Evolutionary conservation across 257 asterid genomes (phyloP).

Genomic region (Ligustrum vulgare): DNA sequence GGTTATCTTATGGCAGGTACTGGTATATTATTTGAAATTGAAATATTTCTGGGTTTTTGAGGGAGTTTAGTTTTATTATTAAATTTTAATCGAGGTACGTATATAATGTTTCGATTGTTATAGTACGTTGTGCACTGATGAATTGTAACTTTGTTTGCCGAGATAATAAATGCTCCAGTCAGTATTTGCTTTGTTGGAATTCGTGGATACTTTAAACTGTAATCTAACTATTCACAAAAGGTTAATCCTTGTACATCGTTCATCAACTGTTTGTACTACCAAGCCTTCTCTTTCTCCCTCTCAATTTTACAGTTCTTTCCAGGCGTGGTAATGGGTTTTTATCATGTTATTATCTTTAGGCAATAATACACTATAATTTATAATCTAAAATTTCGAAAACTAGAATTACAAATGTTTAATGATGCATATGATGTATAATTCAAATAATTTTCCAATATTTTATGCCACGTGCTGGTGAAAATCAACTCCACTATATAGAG

Average conservation of each 20-base stretch:
- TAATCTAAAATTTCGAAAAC: not conserved
- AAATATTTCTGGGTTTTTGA: not conserved
- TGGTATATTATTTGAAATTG: not conserved
- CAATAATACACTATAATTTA: not conserved
- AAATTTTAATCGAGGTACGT: not conserved
- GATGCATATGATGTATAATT: not conserved
- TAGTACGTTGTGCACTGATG: slow-evolving; percentile 7
- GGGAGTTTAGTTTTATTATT: not conserved
- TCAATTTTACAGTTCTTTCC: not conserved
- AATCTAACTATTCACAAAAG: not conserved
- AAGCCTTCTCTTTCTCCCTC: too few species aligned
- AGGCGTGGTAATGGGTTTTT: not conserved
- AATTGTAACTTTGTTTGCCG: not conserved
- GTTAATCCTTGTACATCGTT: not conserved
- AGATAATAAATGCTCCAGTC: not conserved
- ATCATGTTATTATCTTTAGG: not conserved
- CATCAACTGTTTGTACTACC: not conserved
- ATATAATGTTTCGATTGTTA: not conserved
- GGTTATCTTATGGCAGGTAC: slow-evolving; percentile 67
- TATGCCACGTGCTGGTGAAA: not conserved
- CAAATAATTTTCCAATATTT: not conserved
- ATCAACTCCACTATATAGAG: not conserved
- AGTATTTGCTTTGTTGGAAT: slow-evolving; percentile 5
- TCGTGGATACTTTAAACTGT: not conserved
- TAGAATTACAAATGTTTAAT: not conserved